These are phyloP conservation scores for Paraconiothyrium brasiliense DNA, from an alignment of 2,329 filamentous ascomycete species.

Conservation along the genomic window DNA sequence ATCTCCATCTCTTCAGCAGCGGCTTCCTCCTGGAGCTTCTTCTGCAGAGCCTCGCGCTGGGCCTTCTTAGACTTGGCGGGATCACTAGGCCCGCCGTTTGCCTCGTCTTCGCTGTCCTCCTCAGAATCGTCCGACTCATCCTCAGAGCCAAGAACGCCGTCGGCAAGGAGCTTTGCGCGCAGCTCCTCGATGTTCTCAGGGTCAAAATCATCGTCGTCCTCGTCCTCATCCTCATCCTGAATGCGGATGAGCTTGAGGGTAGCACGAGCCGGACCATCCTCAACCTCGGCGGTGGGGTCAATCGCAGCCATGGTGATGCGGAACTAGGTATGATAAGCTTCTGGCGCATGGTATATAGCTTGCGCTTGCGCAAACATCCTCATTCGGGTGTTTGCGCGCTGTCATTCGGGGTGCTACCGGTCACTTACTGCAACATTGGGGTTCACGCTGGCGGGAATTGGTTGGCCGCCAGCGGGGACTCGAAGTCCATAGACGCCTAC, in stretches of 20 bases:
- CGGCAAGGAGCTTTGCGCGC: conserved; percentile 45
- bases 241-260: conserved; percentile 92
- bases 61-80: conserved; percentile 89
- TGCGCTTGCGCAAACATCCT: background rate
- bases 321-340: conserved; percentile 67
- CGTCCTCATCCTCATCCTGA: conserved; percentile 65
- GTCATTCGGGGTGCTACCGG: background rate
- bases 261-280: conserved; percentile 67
- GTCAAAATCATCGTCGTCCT: conserved; percentile 66
- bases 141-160: conserved; percentile 44
- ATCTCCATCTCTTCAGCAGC: conserved; percentile 79
- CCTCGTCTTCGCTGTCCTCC: conserved; percentile 73
- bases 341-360: background rate
- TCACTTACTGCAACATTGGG: conserved; percentile 83
- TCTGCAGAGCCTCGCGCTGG: conserved; percentile 77
- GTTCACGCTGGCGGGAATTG: conserved; percentile 78
- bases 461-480: conserved; percentile 83
- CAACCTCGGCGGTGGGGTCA: conserved; percentile 78
- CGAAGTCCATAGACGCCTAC: conserved; percentile 92
- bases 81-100: conserved; percentile 90
- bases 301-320: conserved; percentile 98
- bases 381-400: background rate
- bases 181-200: conserved; percentile 53
- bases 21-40: conserved; percentile 76
- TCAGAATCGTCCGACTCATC: conserved; percentile 50